Base-by-base conservation (phyloP, 768 basidiomycete genomes). In the Hemileccinum impolitum region DNA sequence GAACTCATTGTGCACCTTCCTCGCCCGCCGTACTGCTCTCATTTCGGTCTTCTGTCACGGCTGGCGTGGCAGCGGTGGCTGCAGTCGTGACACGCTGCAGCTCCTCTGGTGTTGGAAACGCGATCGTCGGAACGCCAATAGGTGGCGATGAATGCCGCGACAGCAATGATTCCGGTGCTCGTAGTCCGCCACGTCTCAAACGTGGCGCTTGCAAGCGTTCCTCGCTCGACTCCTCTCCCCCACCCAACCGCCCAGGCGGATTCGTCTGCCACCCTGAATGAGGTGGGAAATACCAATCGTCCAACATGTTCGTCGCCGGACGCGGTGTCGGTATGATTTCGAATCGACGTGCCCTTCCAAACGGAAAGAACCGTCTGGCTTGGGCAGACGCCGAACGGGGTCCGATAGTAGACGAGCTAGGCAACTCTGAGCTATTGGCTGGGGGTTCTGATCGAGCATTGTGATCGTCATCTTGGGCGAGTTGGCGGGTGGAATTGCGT, bases 101-200 rank as follows among this genome's bases (percentile, higher is more conserved):
- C 36, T 65, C 62, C 36, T 62, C 62, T 3, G 62, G 26, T 2
- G 50, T 51, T 3, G 61, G 61, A 31, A 51, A 62, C 5, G 53
- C 61, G 28, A 62, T 55, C 28, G 49, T 45, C 3, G 62, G 59
- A 10, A 64, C 60, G 7, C 57, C 62, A 13, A 53, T 52, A 9
- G 57, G 54, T 9, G 62, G 75, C 13, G 78, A 78, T 14, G 68
- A 64, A 54, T 75, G 72, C 26, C 77, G 74, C 14, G 77, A 65
- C 2, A 84, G 59, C 54, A 84, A 65, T 1, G 79, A 77, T 57
- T 87, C 86, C 0, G 84, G 82, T 5, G 84, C 77, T 6, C 80
- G 77, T 5, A 87, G 60, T 3, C 84, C 81, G n/a, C 85, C 83
- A 3, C 85, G 78, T 41, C 85, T 79, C 37, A 87, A 67, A 36